A percentile compares a stretch with the other conserved stretches of the same genome.
Conservation (phyloP, 345 rosid species). For the Boechera stricta region DNA sequence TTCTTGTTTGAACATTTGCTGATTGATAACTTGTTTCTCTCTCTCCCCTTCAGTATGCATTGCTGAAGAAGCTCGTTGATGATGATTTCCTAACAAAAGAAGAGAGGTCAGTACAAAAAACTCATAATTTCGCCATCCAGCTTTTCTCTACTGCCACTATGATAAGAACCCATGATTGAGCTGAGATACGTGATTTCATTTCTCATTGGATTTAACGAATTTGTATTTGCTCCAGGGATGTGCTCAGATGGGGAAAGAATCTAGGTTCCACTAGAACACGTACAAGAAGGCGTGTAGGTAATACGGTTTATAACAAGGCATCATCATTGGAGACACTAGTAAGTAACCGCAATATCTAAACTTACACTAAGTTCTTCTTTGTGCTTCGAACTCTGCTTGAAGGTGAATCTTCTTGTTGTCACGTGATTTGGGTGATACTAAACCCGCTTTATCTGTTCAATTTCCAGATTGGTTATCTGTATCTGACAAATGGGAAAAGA, state of each 20-base stretch:
- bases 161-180: background rate
- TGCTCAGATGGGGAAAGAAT: constrained; percentile 77
- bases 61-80: constrained; percentile 73
- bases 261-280: constrained; percentile 57
- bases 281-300: constrained; percentile 69
- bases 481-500: constrained; percentile 69
- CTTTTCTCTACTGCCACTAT: background rate
- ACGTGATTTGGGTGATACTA: background rate
- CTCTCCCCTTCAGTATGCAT: constrained; percentile 60
- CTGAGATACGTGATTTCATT: background rate
- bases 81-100: constrained; percentile 63
- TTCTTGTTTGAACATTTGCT: constrained; percentile 1
- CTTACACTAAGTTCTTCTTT: constrained; percentile 1
- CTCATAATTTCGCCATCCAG: constrained; percentile 3
- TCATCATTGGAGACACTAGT: constrained; percentile 77
- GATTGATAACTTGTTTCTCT: background rate
- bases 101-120: constrained; percentile 64
- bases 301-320: constrained; percentile 70
- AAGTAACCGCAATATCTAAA: constrained; percentile 16
- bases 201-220: background rate
- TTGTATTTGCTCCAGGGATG: constrained; percentile 47
- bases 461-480: constrained; percentile 76
- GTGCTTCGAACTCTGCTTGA: background rate
- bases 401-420: background rate
- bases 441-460: background rate